A percentile compares a stretch with the other conserved stretches of the same genome.
Evolutionary conservation across 768 basidiomycete genomes (phyloP).

Genomic region (Auriscalpium microsporum): DNA sequence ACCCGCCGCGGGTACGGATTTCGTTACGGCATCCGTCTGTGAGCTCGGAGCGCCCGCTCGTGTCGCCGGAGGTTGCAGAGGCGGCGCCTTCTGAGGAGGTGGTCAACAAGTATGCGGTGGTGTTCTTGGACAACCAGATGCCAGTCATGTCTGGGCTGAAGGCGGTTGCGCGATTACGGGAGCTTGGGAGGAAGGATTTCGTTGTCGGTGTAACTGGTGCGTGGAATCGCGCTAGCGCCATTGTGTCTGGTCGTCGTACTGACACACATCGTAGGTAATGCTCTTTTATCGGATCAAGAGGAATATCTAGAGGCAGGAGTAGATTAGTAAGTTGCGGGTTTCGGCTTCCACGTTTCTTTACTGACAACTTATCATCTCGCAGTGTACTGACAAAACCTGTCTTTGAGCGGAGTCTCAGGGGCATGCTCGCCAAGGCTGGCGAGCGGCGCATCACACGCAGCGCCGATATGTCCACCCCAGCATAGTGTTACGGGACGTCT

Average conservation of each 20-base stretch:
- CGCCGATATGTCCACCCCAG: too few species aligned
- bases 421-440: constrained; percentile 34
- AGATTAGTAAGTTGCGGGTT: constrained; percentile 45
- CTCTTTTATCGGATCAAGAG: constrained; percentile 39
- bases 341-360: not conserved
- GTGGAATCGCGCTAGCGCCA: constrained; percentile 9
- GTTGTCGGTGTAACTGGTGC: constrained; percentile 75
- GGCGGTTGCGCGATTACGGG: constrained; percentile 54
- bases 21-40: constrained; percentile 14
- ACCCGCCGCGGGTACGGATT: not conserved
- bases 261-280: constrained; percentile 27
- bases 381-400: constrained; percentile 80
- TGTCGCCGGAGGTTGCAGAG: constrained; percentile 8
- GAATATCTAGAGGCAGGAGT: constrained; percentile 72
- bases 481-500: too few species aligned
- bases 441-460: constrained; percentile 26
- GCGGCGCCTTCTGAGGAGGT: constrained; percentile 10
- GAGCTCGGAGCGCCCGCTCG: constrained; percentile 25
- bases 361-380: constrained; percentile 1
- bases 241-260: not conserved
- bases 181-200: constrained; percentile 60
- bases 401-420: constrained; percentile 41
- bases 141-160: constrained; percentile 70
- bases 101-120: constrained; percentile 29
- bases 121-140: constrained; percentile 75